Base-by-base conservation (phyloP, 202 grass and related monocot genomes). In the Panicum hallii region DNA sequence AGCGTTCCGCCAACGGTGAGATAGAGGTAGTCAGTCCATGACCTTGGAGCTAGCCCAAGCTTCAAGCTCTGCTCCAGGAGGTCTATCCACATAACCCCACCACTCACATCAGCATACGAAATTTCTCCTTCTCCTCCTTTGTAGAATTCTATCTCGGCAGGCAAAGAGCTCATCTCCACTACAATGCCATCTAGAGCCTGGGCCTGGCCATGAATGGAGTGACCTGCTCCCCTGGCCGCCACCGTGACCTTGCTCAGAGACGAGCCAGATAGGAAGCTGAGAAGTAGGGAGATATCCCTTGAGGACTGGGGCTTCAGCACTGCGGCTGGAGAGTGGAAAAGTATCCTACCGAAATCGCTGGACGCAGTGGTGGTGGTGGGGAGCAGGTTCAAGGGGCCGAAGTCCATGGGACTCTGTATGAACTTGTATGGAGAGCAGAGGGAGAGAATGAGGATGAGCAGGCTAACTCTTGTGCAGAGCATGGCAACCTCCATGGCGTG, bases 151-250 rank as follows among this genome's bases (percentile, higher is more conserved):
- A 95, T 93, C 81, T 87, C 63, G 16, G 89, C 79, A 70, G 95
- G 93, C 63, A 98, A 83, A 63, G 91, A 93, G 67, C 83, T 73
- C 95, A 88, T 98, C 81, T 98, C 95, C 77, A 98, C 90, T 75
- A 98, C 91, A 93, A 98, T 98, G 91, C 95, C 95, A 83, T 95
- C 95, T 20, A 93, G 78, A 26, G 95, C 93, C 80, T 95, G 95
- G 14, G 95, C 93, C 89, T 95, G 93, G 43, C 93, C 95, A 88
- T 95, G 89, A 67, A 95, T 93, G 44, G 95, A 98, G 89, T 98
- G 95, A 1, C 95, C 95, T 55, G 95, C 95, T 73, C 93, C 93
- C 87, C 93, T 89, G 36, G 95, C 91, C 17, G 95, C 93, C 75
- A 95, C 95, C 12, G 95, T 98, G 54, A 98, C 86, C 74, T 88